phyloP scores from a whole-genome alignment of 1,284 basidiomycete species.

The Cutaneotrichosporon cyanovorans region DNA sequence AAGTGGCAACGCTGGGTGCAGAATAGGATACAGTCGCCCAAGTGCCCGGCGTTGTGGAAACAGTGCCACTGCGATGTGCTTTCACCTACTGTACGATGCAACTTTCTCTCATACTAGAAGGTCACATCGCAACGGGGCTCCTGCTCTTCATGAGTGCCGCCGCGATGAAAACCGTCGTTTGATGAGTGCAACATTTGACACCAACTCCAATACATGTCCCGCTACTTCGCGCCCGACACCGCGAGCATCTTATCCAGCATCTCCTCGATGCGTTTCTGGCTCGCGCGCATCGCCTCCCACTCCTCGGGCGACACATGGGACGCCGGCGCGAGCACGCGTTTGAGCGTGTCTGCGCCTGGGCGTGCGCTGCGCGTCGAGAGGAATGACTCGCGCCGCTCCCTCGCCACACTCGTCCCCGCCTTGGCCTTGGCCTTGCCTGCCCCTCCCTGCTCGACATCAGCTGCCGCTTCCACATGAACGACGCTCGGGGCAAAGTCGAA shows the following conservation, averaged over 20 bases:
- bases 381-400: conserved; percentile 1
- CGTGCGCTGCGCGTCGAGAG: conserved; percentile 12
- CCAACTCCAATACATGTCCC: no score
- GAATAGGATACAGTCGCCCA: no score
- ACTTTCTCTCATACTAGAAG: no score
- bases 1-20: no score
- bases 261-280: conserved; percentile 35
- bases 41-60: no score
- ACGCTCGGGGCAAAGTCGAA: conserved; percentile 36
- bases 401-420: not conserved
- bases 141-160: no score
- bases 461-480: not conserved
- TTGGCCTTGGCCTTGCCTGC: not conserved
- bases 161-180: no score
- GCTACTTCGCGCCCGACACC: conserved; percentile 6
- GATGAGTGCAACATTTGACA: no score
- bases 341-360: not conserved
- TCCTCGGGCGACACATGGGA: conserved; percentile 14
- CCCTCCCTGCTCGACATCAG: not conserved
- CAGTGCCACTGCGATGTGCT: no score
- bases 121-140: no score
- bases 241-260: conserved; percentile 29
- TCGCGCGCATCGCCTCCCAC: conserved; percentile 27
- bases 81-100: no score
- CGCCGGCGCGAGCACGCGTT: not conserved